Percentiles rank a stretch among this genome's conserved stretches.
These are phyloP conservation scores for Torrubiella hemipterigena DNA, from an alignment of 2,329 filamentous ascomycete species.

Conservation along the genomic window DNA sequence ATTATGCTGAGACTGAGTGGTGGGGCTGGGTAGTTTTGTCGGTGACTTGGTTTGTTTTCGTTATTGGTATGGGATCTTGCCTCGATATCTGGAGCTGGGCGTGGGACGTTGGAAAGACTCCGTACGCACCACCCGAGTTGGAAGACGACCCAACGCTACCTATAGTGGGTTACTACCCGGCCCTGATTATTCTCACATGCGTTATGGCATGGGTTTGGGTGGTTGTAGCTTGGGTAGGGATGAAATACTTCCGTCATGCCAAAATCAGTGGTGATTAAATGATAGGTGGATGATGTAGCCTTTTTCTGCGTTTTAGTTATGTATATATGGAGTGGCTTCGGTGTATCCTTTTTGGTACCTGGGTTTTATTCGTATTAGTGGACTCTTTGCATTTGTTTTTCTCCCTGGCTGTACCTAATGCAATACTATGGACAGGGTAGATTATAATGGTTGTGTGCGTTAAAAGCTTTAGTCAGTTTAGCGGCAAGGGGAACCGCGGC, in stretches of 20 bases:
- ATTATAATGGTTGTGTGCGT: too few species aligned
- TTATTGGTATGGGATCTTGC: conserved; percentile 92
- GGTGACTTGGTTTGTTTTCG: conserved; percentile 91
- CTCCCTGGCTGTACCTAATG: too few species aligned
- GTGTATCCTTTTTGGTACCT: too few species aligned
- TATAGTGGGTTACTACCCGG: conserved; percentile 94
- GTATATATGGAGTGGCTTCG: too few species aligned
- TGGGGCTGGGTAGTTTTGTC: conserved; percentile 94
- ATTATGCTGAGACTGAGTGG: conserved; percentile 91
- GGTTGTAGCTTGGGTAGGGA: conserved; percentile 90
- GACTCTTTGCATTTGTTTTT: neutral
- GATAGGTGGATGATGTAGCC: conserved; percentile 1
- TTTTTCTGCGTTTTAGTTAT: too few species aligned
- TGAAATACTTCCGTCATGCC: conserved; percentile 98
- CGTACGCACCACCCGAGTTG: conserved; percentile 87
- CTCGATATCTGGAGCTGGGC: conserved; percentile 96
- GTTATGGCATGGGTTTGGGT: conserved; percentile 99
- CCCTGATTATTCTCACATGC: conserved; percentile 79
- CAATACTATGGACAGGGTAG: too few species aligned
- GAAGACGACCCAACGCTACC: conserved; percentile 91
- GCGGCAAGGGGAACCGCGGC: too few species aligned
- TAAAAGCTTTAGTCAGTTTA: too few species aligned
- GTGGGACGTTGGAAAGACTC: conserved; percentile 95
- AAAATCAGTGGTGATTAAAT: conserved; percentile 61
- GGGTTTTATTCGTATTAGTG: too few species aligned